Evolutionary conservation across 495 filamentous ascomycete species (phyloP).

Genomic region (Lophiostoma macrostomum): DNA sequence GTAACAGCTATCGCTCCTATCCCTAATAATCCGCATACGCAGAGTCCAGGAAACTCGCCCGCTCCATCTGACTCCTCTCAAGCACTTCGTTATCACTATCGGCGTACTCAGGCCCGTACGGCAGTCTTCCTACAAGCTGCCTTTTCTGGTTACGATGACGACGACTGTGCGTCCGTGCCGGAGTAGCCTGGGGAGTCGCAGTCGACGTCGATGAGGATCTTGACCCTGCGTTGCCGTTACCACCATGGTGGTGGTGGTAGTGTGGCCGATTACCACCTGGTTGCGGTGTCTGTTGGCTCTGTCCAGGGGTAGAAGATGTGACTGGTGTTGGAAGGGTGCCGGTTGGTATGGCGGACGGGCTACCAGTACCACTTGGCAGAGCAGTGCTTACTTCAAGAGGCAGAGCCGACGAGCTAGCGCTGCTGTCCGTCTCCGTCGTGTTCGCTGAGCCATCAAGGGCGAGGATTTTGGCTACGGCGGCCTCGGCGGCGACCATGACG

Average conservation of each 20-base stretch:
- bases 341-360: background rate
- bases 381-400: background rate
- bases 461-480: conserved; percentile 25
- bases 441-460: conserved; percentile 4
- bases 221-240: too few species aligned
- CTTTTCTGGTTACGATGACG: too few species aligned
- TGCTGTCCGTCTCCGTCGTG: background rate
- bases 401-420: too few species aligned
- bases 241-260: too few species aligned
- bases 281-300: too few species aligned
- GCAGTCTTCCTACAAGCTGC: too few species aligned
- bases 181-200: too few species aligned
- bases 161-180: too few species aligned
- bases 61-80: conserved; percentile 9
- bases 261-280: too few species aligned
- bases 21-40: background rate
- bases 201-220: background rate
- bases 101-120: background rate
- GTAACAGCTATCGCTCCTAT: background rate
- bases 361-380: background rate
- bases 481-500: conserved; percentile 47
- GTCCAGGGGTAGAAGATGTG: background rate
- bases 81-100: background rate
- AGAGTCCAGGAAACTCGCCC: conserved; percentile 22
- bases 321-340: too few species aligned